Evolutionary conservation across 768 basidiomycete species (phyloP).

Genomic region (Leucocoprinus leucothites): DNA sequence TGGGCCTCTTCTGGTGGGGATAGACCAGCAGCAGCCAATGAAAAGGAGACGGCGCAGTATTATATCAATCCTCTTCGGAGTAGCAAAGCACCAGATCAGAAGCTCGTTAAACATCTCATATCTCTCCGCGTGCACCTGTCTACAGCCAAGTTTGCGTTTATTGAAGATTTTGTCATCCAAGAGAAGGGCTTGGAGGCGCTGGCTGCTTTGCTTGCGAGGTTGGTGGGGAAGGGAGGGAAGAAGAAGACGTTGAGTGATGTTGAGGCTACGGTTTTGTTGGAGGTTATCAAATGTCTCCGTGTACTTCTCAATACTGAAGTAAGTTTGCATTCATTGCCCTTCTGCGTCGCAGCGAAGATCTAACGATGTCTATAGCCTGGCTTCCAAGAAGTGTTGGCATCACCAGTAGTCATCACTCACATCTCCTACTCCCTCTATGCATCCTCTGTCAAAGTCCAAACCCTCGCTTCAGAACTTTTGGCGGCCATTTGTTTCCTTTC

Average conservation of each 20-base stretch:
- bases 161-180: conserved; percentile 67
- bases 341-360: neutral
- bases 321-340: conserved; percentile 24
- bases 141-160: conserved; percentile 76
- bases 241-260: conserved; percentile 56
- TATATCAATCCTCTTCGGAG: conserved; percentile 62
- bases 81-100: conserved; percentile 51
- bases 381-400: conserved; percentile 62
- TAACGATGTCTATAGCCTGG: conserved; percentile 49
- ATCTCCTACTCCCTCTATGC: conserved; percentile 70
- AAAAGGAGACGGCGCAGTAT: conserved; percentile 49
- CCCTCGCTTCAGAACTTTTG: conserved; percentile 71
- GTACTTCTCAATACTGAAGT: conserved; percentile 86
- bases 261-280: conserved; percentile 66
- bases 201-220: conserved; percentile 48
- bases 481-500: conserved; percentile 83
- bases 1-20: conserved; percentile 69
- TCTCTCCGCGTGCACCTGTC: conserved; percentile 83
- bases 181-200: conserved; percentile 68
- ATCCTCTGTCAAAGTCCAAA: conserved; percentile 65
- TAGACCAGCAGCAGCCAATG: conserved; percentile 29
- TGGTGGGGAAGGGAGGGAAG: conserved; percentile 71
- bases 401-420: conserved; percentile 64
- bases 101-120: conserved; percentile 74
- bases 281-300: conserved; percentile 76